These are phyloP conservation scores for Asterochloris erici DNA, from an alignment of 139 green algal species.

Conservation along the genomic window DNA sequence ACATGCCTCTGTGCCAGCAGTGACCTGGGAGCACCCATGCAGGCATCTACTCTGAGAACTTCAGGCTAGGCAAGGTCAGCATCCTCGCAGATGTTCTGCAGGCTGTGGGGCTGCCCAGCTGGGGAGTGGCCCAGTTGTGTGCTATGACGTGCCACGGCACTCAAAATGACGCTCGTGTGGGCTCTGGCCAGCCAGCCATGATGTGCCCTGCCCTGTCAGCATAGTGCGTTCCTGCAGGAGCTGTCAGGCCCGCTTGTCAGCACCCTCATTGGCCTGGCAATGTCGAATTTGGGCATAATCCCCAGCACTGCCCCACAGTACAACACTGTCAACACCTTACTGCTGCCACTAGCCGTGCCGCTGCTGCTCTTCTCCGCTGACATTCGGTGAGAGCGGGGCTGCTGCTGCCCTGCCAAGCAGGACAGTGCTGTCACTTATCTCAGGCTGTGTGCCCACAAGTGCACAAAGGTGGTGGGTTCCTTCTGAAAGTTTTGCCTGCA, in stretches of 20 bases:
- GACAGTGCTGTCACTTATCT: neutral
- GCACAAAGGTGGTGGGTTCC: neutral
- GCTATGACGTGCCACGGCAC: too few species aligned
- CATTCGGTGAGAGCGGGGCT: slow-evolving; percentile 36
- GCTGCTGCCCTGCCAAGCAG: neutral
- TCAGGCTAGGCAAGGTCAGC: too few species aligned
- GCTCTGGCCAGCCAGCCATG: too few species aligned
- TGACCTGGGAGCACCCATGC: too few species aligned
- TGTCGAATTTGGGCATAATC: slow-evolving; percentile 72
- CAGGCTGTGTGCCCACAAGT: neutral
- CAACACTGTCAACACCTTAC: slow-evolving; percentile 67
- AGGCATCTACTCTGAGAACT: too few species aligned
- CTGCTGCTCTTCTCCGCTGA: slow-evolving; percentile 86
- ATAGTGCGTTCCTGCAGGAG: too few species aligned
- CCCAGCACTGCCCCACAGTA: slow-evolving; percentile 34
- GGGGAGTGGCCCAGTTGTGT: too few species aligned
- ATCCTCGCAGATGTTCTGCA: too few species aligned
- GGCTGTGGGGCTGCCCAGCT: too few species aligned
- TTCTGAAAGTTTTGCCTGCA: neutral
- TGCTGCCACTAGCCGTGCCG: slow-evolving; percentile 89
- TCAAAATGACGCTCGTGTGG: too few species aligned
- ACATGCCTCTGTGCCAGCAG: too few species aligned
- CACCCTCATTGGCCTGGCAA: slow-evolving; percentile 68
- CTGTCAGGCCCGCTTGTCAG: slow-evolving; percentile 53
- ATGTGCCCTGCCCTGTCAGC: too few species aligned